Evolutionary conservation across 2,329 filamentous ascomycete species (phyloP), one percentile per base, ranked within the genome.

Genomic region (Phoma sp.): DNA sequence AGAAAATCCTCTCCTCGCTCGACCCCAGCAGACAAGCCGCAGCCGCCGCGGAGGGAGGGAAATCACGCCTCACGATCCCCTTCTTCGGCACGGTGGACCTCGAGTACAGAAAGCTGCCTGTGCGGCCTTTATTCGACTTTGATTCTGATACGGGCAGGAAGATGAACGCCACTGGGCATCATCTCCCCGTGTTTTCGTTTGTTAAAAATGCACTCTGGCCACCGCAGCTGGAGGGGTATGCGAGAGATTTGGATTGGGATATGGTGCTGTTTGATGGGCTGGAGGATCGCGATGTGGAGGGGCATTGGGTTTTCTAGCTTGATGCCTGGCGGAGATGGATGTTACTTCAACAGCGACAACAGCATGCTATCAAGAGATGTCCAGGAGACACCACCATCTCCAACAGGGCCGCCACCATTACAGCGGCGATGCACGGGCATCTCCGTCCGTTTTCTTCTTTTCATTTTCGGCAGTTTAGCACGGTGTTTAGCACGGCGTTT

Each of bases 51-150:
- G 22, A 4, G 22, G 22, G 22, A 1, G 68, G 65, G 7, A 71
- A 65, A 27, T 47, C 59, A 3, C 59, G 67, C 4, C 55, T 74
- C 15, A 70, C 62, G 1, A 65, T 75, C 9, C 72, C 72, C 2
- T 75, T 70, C 46, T 75, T 75, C 51, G 72, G 72, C 10, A 69
- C 68, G 2, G 65, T 75, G 19, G 68, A 71, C 33, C 50, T 75
- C 12, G 64, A 65, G 29, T 71, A 57, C 41, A 66, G 64, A 45
- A 67, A 69, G 40, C 43, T 66, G 56, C 72, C 72, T 1, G 49
- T 64, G 0, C 43, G 68, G 25, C 68, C 72, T 13, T 53, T 64
- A 4, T 73, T 74, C 46, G 65, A 72, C 33, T 38, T 71, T 19
- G 70, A 72, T 37, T 69, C 67, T 17, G 69, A 70, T 1, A 67